Conservation (phyloP, 345 rosid genomes). For the Eucalyptus pauciflora region DNA sequence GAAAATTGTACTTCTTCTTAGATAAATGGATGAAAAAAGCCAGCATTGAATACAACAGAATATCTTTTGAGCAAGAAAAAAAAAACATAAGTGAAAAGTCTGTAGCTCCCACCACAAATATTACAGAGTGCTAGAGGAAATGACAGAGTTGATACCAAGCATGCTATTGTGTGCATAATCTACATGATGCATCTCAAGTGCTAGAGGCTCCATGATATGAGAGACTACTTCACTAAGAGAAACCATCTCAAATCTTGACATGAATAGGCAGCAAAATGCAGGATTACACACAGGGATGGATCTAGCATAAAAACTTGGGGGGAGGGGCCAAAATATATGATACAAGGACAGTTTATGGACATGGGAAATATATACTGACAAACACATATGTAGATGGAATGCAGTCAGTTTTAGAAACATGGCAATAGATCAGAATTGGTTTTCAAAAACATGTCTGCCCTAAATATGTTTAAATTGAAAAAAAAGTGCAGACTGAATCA, state of each 20-base stretch:
- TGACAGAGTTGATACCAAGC: neutral
- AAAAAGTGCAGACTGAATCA: neutral
- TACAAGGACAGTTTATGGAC: neutral
- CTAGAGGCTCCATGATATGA: neutral
- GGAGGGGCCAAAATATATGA: neutral
- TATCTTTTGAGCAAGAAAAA: neutral
- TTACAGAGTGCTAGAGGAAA: neutral
- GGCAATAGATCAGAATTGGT: neutral
- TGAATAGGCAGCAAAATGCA: neutral
- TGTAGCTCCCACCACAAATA: neutral
- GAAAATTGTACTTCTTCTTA: neutral
- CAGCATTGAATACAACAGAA: neutral
- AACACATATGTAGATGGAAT: neutral
- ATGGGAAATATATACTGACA: neutral
- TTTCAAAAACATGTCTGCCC: neutral
- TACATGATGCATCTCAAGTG: neutral
- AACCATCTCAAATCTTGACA: neutral
- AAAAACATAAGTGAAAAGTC: neutral
- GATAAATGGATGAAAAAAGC: neutral
- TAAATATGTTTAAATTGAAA: neutral
- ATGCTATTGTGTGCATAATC: neutral
- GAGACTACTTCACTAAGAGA: neutral
- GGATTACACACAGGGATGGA: neutral
- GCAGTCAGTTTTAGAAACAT: neutral
- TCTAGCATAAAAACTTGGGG: neutral